Evolutionary conservation across 2,329 filamentous ascomycete species (phyloP).

Genomic region (Trichoderma breve): DNA sequence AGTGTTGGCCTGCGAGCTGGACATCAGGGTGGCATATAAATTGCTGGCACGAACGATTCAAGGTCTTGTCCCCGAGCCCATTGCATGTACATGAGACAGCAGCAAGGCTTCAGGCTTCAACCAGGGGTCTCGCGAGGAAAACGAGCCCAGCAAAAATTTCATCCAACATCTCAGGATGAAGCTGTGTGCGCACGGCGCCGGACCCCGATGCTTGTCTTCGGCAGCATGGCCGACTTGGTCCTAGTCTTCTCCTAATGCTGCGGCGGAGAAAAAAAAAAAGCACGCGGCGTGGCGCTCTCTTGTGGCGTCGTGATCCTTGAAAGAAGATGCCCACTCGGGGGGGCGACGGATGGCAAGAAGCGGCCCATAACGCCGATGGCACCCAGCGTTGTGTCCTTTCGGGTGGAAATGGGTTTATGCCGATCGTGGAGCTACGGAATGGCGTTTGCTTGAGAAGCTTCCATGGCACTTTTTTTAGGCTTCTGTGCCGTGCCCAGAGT

Average conservation of each 20-base stretch:
- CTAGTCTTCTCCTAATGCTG: neutral
- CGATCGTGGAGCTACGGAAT: slow-evolving; percentile 10
- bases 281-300: slow-evolving; percentile 3
- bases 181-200: neutral
- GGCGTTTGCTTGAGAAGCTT: slow-evolving; percentile 5
- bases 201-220: neutral
- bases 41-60: neutral
- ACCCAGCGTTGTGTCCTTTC: neutral
- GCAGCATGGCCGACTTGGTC: slow-evolving; percentile 13
- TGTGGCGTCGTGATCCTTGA: slow-evolving; percentile 11
- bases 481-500: neutral
- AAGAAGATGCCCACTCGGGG: neutral
- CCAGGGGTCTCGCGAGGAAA: neutral
- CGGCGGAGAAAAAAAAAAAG: slow-evolving; percentile 12
- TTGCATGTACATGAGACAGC: slow-evolving; percentile 6
- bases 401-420: slow-evolving; percentile 8
- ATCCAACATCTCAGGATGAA: neutral
- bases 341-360: neutral
- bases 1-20: neutral
- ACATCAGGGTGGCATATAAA: neutral
- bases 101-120: neutral
- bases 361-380: slow-evolving; percentile 16
- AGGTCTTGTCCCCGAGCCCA: neutral
- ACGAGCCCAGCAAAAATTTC: neutral
- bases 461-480: neutral